A percentile compares a stretch with the other conserved stretches of the same genome.
Conservation (phyloP, 192 early-diverging fungal species). For the Phycomyces nitens region DNA sequence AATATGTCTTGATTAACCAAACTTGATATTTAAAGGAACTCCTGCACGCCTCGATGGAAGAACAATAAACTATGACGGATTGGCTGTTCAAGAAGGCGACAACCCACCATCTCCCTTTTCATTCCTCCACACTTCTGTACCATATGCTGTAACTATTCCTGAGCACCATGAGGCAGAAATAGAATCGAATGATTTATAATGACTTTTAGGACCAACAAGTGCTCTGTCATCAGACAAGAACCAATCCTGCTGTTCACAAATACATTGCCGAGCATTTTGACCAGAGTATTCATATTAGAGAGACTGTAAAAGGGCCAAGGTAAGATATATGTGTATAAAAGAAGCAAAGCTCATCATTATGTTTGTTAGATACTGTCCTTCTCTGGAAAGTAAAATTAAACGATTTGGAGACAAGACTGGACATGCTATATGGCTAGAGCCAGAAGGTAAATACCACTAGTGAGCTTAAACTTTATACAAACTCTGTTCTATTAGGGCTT, state of each 20-base stretch:
- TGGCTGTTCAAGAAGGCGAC: slow-evolving; percentile 66
- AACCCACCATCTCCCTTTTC: slow-evolving; percentile 72
- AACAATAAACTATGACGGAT: slow-evolving; percentile 69
- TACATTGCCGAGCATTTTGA: slow-evolving; percentile 72
- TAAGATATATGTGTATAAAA: slow-evolving; percentile 3
- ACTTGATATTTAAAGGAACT: slow-evolving; percentile 46
- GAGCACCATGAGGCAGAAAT: not conserved
- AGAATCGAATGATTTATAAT: not conserved
- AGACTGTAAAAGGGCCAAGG: slow-evolving; percentile 76
- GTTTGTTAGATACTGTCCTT: slow-evolving; percentile 67
- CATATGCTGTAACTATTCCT: slow-evolving; percentile 43
- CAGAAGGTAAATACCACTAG: slow-evolving; percentile 50
- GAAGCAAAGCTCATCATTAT: not conserved
- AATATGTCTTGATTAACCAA: not conserved
- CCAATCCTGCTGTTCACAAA: slow-evolving; percentile 61
- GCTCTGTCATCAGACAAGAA: slow-evolving; percentile 73
- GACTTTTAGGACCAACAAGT: slow-evolving; percentile 54
- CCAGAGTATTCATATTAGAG: slow-evolving; percentile 76
- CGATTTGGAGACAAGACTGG: slow-evolving; percentile 63
- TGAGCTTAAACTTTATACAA: not conserved
- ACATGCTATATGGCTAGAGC: slow-evolving; percentile 79
- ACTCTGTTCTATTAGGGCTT: slow-evolving; percentile 36
- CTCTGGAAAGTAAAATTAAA: slow-evolving; percentile 77
- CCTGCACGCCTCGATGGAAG: slow-evolving; percentile 72
- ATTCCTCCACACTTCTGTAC: slow-evolving; percentile 67